phyloP scores from a whole-genome alignment of 441 rosid species.

The Jatropha multifida region DNA sequence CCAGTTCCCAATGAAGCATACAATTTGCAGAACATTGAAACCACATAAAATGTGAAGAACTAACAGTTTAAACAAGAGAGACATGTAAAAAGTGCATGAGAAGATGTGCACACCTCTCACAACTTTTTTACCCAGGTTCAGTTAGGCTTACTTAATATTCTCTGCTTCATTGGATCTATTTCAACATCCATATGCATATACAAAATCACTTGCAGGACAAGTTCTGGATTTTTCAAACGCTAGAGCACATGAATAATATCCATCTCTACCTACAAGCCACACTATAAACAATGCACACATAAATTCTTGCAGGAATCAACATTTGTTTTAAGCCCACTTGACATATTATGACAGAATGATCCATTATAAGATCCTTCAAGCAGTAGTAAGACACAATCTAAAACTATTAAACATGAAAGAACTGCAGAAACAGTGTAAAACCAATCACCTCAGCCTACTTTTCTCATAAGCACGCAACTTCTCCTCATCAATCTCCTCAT shows the following conservation, averaged over 20 bases:
- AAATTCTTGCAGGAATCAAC: background rate
- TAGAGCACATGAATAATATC: background rate
- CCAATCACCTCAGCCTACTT: constrained; percentile 54
- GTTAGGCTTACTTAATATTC: too few relatives aligned
- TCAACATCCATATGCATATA: background rate
- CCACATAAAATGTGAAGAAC: background rate
- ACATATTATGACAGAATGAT: background rate
- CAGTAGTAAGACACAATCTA: background rate
- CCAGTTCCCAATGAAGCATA: background rate
- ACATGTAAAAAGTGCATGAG: background rate
- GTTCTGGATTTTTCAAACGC: background rate
- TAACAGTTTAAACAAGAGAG: background rate
- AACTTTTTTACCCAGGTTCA: background rate
- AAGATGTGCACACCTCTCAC: background rate
- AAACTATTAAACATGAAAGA: background rate
- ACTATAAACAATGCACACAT: background rate
- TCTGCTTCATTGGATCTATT: background rate
- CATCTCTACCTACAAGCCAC: background rate
- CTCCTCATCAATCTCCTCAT: constrained; percentile 46
- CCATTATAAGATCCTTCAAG: background rate
- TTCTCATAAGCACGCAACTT: constrained; percentile 58
- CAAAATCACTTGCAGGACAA: background rate
- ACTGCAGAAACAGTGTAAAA: constrained; percentile 5
- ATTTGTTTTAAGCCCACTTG: background rate
- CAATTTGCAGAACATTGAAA: background rate